Evolutionary conservation across 1,284 basidiomycete species (phyloP), one percentile per base, ranked within the genome.

Genomic region (Cystobasidium slooffiae): DNA sequence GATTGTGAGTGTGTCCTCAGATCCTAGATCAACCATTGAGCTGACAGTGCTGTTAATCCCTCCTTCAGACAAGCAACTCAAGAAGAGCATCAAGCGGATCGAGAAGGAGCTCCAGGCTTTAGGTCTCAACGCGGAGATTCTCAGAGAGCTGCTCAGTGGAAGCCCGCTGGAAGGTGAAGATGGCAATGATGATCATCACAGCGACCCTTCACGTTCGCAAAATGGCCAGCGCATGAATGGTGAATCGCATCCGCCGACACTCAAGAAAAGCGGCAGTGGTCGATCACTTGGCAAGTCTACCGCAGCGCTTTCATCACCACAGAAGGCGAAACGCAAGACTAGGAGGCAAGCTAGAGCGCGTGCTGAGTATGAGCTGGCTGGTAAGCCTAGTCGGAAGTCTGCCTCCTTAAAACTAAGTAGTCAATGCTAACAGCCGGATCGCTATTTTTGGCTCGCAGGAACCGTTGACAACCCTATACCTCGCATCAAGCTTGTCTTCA

Each of bases 21-120:
- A 20, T 16, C 41, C 41, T 14, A 49, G 18, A 9, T 20, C n/a
- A 56, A 14, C 6, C 18, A 20, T 24, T 14, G 24, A 9, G 41
- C 43, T 53, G 3, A 24, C 37, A 24, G 52, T 46, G 2, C 14
- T 47, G 24, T 20, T 16, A 20, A 39, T 44, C 20, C n/a, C 20
- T 24, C 2, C 43, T 14, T 12, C 69, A 72, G 69, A 73, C 70
- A 73, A 72, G 16, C 80, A 94, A 90, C 88, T 98, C 77, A 97
- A 98, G 84, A 94, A 93, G 80, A 86, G 97, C 66, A 94, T 98
- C 80, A 93, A 94, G 79, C 87, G 90, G 81, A 88, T 95, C 59
- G 92, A 91, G 0, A 84, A 85, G 18, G 94, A 98, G 82, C 88
- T 98, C 41, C 86, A 88, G 8, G 86, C 88, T 7, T 85, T 95